Evolutionary conservation across 2,329 filamentous ascomycete genomes (phyloP), one percentile per base, ranked within the genome.

Genomic region (Purpureocillium lavendulum): DNA sequence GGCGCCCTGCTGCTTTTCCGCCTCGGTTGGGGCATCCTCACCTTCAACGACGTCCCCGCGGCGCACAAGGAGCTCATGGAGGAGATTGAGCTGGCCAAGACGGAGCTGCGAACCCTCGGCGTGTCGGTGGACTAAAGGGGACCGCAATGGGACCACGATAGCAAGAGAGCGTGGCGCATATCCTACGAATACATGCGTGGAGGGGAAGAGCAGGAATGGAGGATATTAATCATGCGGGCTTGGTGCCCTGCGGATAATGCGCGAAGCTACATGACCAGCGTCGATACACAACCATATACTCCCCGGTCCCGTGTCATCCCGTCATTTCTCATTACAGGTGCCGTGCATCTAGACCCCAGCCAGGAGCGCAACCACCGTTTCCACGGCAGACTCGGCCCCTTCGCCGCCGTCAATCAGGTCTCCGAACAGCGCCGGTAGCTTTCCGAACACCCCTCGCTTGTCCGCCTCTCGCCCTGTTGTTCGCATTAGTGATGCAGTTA

Each of bases 1-100:
- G 92, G 89, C 64, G 84, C 89, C 46, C 89, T 88, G 66, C 82
- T 98, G 15, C 82, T 98, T 48, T 87, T 84, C 69, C 87, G 87
- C 53, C 83, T 98, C 46, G 92, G 92, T 54, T 84, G 80, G 70
- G 92, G 92, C 48, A 86, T 98, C 53, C 73, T 95, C 59, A 95
- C 87, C 41, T 98, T 98, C 75, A 92, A 95, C 71, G 89, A 97
- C 64, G 87, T 94, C 36, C 89, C 90, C 40, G 77, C 87, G 45
- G 92, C 92, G 38, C 84, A 97, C 65, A 78, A 82, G 59, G 89
- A 96, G 66, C 70, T 98, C 53, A 87, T 92, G 74, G 71, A 68
- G 53, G 85, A 97, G 67, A 92, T 94, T 57, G 75, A 87, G 46
- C 51, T 80, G 61, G 87, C 87, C 47, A 82, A 84, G 68, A 67